A percentile compares a stretch with the other conserved stretches of the same genome.
These are phyloP conservation scores for Coemansia sp. DNA, from an alignment of 192 early-diverging fungal species.

Conservation along the genomic window DNA sequence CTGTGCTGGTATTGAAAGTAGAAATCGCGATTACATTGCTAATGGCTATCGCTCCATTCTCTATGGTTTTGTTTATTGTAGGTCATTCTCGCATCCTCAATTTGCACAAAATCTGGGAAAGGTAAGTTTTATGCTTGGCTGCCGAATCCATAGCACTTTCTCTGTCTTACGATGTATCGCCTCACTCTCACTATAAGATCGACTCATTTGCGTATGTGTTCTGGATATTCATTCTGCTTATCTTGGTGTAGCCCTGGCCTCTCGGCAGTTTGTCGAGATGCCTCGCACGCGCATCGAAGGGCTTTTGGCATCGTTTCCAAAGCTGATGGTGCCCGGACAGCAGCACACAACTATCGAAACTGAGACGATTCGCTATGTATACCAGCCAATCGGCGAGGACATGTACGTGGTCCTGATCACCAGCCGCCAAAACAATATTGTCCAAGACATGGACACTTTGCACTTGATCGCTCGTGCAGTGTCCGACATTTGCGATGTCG, in stretches of 20 bases:
- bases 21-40: not conserved
- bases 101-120: slow-evolving; percentile 92
- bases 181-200: no score
- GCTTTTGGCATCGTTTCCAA: slow-evolving; percentile 93
- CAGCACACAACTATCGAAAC: slow-evolving; percentile 98
- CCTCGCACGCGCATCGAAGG: slow-evolving; percentile 95
- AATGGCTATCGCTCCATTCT: not conserved
- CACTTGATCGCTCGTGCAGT: slow-evolving; percentile 92
- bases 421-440: slow-evolving; percentile 93
- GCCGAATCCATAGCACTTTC: not conserved
- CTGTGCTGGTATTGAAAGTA: not conserved
- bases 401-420: slow-evolving; percentile 96
- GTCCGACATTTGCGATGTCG: slow-evolving; percentile 81
- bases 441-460: slow-evolving; percentile 97
- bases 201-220: not conserved
- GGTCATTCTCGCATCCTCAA: slow-evolving; percentile 89
- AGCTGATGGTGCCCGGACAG: slow-evolving; percentile 81
- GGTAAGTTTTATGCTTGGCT: slow-evolving; percentile 55
- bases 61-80: slow-evolving; percentile 33
- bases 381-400: slow-evolving; percentile 92
- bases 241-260: slow-evolving; percentile 68
- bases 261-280: slow-evolving; percentile 98
- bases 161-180: not conserved
- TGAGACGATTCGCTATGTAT: slow-evolving; percentile 95
- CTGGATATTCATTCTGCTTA: not conserved